Conservation (phyloP, 345 rosid genomes). For the Citrus sp. region DNA sequence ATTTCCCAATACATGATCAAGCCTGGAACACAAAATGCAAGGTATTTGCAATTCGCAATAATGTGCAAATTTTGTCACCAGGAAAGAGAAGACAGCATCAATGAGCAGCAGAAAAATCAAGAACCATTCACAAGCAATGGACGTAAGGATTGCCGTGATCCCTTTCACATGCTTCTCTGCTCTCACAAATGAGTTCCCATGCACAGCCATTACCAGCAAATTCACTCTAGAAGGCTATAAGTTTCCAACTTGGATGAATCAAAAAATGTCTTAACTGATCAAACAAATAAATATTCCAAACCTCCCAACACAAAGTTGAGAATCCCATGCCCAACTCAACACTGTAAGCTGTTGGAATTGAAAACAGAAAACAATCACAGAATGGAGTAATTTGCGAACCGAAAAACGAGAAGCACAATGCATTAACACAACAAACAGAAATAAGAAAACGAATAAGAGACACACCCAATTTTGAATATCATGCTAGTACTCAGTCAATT, state of each 20-base stretch:
- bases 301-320: slow-evolving; percentile 18
- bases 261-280: slow-evolving; percentile 16
- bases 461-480: background rate
- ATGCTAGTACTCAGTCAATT: background rate
- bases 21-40: slow-evolving; percentile 71
- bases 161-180: slow-evolving; percentile 25
- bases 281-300: slow-evolving; percentile 2
- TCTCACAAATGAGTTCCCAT: slow-evolving; percentile 17
- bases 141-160: slow-evolving; percentile 32
- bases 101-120: slow-evolving; percentile 58
- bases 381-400: background rate
- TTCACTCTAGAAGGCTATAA: slow-evolving; percentile 17
- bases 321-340: slow-evolving; percentile 22
- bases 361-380: slow-evolving; percentile 10
- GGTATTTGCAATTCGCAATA: slow-evolving; percentile 57
- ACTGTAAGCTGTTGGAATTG: slow-evolving; percentile 3
- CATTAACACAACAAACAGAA: background rate
- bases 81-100: slow-evolving; percentile 56
- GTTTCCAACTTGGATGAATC: slow-evolving; percentile 10
- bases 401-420: background rate
- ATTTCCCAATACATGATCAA: slow-evolving; percentile 48
- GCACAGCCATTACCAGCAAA: slow-evolving; percentile 32
- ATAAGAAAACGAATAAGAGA: background rate
- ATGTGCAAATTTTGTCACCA: slow-evolving; percentile 59
- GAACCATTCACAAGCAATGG: slow-evolving; percentile 69